Base-by-base conservation (phyloP, 2,329 filamentous ascomycete genomes). In the Ascosphaera apis region DNA sequence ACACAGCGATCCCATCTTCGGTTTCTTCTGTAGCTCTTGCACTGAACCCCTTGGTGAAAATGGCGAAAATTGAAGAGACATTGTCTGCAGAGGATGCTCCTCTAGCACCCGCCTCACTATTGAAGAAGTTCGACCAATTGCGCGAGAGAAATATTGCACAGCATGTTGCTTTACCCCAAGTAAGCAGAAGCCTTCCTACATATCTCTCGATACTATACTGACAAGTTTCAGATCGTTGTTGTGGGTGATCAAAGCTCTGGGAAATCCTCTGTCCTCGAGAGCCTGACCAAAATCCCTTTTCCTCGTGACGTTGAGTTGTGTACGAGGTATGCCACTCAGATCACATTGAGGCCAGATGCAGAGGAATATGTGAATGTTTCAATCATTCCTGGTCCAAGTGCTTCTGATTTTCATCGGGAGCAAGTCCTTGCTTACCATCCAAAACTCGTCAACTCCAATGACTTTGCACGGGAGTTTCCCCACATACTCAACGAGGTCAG, bases 241-340 rank as follows among this genome's bases (percentile, higher is more conserved):
- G 47, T 51, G 8, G 56, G 58, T 6, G 57, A 59, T 34, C 54
- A 61, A 38, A 58, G 53, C 0, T 51, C 48, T 33, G 55, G 58
- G 2, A 53, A 52, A 30, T 50, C 45, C 30, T 50, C 48, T 3
- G 47, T 53, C 1, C 40, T 55, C 3, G 50, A 52, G 36, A 50
- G 46, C 1, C 38, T 54, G 32, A 56, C 53, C 2, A 43, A 46
- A 1, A 39, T 59, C 1, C 50, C 50, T 1, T 58, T 61, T 37
- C 59, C 58, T 19, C 50, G 50, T 3, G 47, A 50, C 16, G 46
- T 43, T 25, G 52, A 51, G 1, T 43, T 60, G 3, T 62, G 58
- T 33, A 63, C 59, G 2, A 44, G 56, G 2, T 62, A 59, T 43
- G 57, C 60, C 0, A 64, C 60, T 0, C 54, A 63, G 39, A 63